phyloP scores from a whole-genome alignment of 371 early-diverging fungal species.

The Mortierella sp. region DNA sequence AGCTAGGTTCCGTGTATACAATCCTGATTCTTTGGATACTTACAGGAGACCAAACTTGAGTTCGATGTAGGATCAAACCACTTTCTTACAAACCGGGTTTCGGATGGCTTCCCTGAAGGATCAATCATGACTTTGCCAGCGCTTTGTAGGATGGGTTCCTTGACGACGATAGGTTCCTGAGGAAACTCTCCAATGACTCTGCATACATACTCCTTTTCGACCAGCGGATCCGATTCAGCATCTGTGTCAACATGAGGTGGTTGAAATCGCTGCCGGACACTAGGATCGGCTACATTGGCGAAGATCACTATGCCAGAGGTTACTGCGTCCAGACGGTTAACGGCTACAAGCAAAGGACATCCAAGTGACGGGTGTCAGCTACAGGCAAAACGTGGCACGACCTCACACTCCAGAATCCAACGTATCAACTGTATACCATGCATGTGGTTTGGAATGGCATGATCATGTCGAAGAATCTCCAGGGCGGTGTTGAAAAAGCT shows the following conservation, averaged over 20 bases:
- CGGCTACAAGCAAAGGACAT: constrained; percentile 17
- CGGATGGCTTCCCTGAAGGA: constrained; percentile 41
- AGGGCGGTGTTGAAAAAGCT: constrained; percentile 42
- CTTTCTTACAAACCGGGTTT: constrained; percentile 37
- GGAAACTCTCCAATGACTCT: constrained; percentile 51
- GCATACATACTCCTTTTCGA: constrained; percentile 51
- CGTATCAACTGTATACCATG: constrained; percentile 40
- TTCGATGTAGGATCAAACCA: constrained; percentile 42
- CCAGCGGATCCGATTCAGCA: constrained; percentile 7
- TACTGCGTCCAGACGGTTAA: constrained; percentile 48
- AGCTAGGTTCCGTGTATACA: not conserved
- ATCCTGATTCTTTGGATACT: not conserved
- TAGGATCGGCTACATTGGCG: constrained; percentile 38
- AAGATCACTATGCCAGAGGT: constrained; percentile 51
- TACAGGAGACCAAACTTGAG: constrained; percentile 44
- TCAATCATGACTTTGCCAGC: constrained; percentile 39
- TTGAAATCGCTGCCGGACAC: constrained; percentile 38
- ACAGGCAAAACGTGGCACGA: no score
- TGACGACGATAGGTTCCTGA: constrained; percentile 18
- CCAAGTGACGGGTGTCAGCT: no score
- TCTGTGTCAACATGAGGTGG: constrained; percentile 12
- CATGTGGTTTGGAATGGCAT: constrained; percentile 42
- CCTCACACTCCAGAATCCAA: no score
- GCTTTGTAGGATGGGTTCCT: constrained; percentile 39
- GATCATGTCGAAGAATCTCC: constrained; percentile 44